phyloP scores from a whole-genome alignment of 306 rosid species.

The Sphenostylis stenocarpa region DNA sequence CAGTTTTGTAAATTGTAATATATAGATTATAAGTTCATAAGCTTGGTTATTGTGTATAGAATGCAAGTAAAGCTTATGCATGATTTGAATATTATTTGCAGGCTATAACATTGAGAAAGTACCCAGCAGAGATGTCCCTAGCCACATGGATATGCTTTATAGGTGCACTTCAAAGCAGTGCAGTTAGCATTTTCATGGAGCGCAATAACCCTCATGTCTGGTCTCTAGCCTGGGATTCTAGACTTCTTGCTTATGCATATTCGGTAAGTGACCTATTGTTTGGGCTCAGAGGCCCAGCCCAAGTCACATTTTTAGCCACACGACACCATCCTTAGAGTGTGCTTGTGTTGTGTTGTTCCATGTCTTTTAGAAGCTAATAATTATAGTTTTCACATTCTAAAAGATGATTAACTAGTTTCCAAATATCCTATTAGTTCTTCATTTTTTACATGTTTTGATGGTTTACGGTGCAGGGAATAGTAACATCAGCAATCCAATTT shows the following conservation, averaged over 20 bases:
- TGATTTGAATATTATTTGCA: slow-evolving; percentile 28
- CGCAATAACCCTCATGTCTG: slow-evolving; percentile 45
- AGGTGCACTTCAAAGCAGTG: slow-evolving; percentile 62
- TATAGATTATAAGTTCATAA: neutral
- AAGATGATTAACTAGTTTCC: too few relatives aligned
- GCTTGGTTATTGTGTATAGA: neutral
- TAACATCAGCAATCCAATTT: slow-evolving; percentile 64
- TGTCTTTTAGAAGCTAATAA: too few relatives aligned
- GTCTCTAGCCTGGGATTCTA: slow-evolving; percentile 54
- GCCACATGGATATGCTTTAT: slow-evolving; percentile 61
- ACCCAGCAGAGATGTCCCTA: slow-evolving; percentile 75
- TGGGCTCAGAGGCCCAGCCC: neutral
- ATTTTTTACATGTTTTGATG: neutral
- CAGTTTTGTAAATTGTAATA: too few relatives aligned
- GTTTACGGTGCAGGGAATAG: slow-evolving; percentile 49
- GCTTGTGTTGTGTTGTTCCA: too few relatives aligned
- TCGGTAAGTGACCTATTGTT: slow-evolving; percentile 45
- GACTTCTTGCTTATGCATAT: slow-evolving; percentile 55
- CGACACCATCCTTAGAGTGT: neutral
- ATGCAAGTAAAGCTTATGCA: neutral
- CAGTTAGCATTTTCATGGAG: slow-evolving; percentile 47
- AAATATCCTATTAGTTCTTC: neutral
- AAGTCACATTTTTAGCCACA: neutral
- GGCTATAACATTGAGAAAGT: slow-evolving; percentile 65
- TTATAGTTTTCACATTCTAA: too few relatives aligned